phyloP scores from a whole-genome alignment of 768 basidiomycete species.

The Tephrocybe sp. region DNA sequence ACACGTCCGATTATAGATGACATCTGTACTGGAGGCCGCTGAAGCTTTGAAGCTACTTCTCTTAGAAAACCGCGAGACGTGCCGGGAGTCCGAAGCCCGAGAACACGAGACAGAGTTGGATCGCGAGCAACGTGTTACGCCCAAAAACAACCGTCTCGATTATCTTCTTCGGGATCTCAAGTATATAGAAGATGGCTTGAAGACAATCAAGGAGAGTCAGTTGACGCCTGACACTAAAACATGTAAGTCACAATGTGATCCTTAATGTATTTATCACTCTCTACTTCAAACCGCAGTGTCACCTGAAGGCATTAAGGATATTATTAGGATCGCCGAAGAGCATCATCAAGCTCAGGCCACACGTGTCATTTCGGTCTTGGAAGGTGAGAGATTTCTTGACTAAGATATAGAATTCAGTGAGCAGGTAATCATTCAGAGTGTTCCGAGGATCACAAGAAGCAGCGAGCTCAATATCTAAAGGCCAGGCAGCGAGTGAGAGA shows the following conservation, averaged over 20 bases:
- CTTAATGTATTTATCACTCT: neutral
- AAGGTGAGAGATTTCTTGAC: constrained; percentile 9
- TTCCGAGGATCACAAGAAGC: constrained; percentile 6
- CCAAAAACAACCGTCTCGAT: constrained; percentile 9
- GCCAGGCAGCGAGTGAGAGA: neutral
- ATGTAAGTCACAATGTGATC: constrained; percentile 6
- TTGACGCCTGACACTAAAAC: neutral
- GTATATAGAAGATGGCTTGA: constrained; percentile 5
- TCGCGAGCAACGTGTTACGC: constrained; percentile 11
- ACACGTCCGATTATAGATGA: neutral
- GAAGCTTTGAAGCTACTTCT: constrained; percentile 12
- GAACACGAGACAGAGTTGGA: constrained; percentile 14
- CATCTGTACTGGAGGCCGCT: constrained; percentile 5
- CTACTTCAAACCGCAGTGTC: neutral
- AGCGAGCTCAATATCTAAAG: neutral
- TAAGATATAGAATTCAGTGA: neutral
- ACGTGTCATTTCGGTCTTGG: constrained; percentile 9
- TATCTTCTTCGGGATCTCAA: constrained; percentile 12
- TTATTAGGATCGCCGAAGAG: constrained; percentile 12
- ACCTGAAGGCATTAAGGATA: constrained; percentile 8
- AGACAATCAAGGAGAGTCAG: constrained; percentile 5
- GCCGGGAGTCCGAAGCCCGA: constrained; percentile 1
- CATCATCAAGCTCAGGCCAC: constrained; percentile 10
- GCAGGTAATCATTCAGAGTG: constrained; percentile 7
- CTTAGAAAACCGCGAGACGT: constrained; percentile 5